Conservation (phyloP, 2,329 filamentous ascomycete genomes). For the Iodosphaeria phyllophila region DNA sequence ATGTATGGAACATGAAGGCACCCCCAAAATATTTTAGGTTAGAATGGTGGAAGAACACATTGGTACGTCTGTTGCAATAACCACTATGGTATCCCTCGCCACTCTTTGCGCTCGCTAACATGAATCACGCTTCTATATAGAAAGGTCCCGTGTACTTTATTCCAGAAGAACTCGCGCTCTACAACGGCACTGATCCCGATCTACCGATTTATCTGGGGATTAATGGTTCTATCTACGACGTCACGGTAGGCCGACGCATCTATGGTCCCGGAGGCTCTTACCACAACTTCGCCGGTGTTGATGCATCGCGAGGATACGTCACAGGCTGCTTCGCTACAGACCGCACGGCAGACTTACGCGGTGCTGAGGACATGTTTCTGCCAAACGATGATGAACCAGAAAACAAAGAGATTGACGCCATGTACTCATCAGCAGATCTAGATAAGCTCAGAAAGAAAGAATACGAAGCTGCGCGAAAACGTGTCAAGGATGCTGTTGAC, state of each 20-base stretch:
- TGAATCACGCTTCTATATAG: constrained; percentile 26
- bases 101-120: constrained; percentile 1
- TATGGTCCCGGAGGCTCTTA: constrained; percentile 81
- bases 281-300: constrained; percentile 67
- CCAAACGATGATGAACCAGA: constrained; percentile 47
- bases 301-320: constrained; percentile 76
- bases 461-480: constrained; percentile 39
- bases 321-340: constrained; percentile 87
- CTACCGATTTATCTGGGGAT: constrained; percentile 82
- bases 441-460: constrained; percentile 44
- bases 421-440: no score
- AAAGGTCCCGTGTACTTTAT: constrained; percentile 50
- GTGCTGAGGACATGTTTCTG: constrained; percentile 73
- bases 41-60: constrained; percentile 37
- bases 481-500: constrained; percentile 47
- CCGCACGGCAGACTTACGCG: constrained; percentile 64
- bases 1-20: constrained; percentile 46
- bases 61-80: constrained; percentile 26
- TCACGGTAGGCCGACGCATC: constrained; percentile 45
- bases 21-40: constrained; percentile 41
- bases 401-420: constrained; percentile 27
- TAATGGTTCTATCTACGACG: constrained; percentile 75
- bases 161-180: constrained; percentile 50
- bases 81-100: not conserved
- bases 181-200: constrained; percentile 57